Base-by-base conservation (phyloP, 257 asterid genomes). In the Anisodus acutangulus region DNA sequence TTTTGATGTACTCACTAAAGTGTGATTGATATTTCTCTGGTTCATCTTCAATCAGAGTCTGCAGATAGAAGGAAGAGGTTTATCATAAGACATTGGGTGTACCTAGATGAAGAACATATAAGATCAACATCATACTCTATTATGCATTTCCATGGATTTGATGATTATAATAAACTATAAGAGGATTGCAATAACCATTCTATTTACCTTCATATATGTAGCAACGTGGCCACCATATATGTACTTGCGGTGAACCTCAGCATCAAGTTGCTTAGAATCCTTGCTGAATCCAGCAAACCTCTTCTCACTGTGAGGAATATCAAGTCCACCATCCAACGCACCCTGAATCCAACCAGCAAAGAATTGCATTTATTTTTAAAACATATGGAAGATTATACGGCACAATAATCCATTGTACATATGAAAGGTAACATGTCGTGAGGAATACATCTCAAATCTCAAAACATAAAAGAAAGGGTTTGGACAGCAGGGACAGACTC, bases 291-390 rank as follows among this genome's bases (percentile, higher is more conserved):
- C 98, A 51, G 98, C 97, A 85, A 93, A 94, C 86, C 97, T 92
- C 90, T 94, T 93, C 4, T 94, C 98, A 39, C 97, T 92, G 86
- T 94, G 98, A 80, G 98, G 98, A 72, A 94, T 90, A 81, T 94
- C 98, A 3, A 94, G 89, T 12, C 98, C 98, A 53, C 93, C 98
- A 87, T 94, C 98, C 67, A 94, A 85, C 22, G 97, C 98, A 78
- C 98, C 98, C 98, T 94, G 82, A 3, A 71, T 59, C 6, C 69
- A 81, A 74, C 83, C 41, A 35, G 6, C 43, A 70, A 55, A 51
- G 11, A 62, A 15, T 51, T 12, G 47, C 47, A 26, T 53, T 53
- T 51, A 35, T 12, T 26, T 76, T 22, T 7, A 53, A 31, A 53
- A 76, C 47, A 13, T 12, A 22, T 22, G 22, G 0, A 8, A 51